Evolutionary conservation across 306 rosid genomes (phyloP).

Genomic region (Lablab purpureus): DNA sequence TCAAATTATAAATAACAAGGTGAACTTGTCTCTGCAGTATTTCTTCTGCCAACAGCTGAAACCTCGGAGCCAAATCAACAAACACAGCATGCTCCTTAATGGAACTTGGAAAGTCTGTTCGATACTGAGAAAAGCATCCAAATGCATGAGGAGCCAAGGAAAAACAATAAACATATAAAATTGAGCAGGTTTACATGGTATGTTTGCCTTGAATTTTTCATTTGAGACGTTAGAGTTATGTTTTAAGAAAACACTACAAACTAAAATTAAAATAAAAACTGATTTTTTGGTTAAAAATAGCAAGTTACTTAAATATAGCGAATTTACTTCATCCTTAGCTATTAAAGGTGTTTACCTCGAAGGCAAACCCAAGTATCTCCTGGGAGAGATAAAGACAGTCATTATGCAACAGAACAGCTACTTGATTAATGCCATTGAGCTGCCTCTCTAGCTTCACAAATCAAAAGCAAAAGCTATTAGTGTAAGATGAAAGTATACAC

Average conservation of each 20-base stretch:
- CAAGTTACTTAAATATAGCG: constrained; percentile 8
- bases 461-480: constrained; percentile 51
- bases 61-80: constrained; percentile 93
- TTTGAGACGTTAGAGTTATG: constrained; percentile 8
- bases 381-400: constrained; percentile 92
- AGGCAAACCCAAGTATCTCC: constrained; percentile 92
- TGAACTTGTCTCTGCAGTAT: constrained; percentile 87
- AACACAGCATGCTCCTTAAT: constrained; percentile 90
- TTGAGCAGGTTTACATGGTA: constrained; percentile 23
- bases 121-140: constrained; percentile 67
- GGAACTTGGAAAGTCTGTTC: constrained; percentile 79
- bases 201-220: constrained; percentile 30
- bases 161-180: constrained; percentile 20
- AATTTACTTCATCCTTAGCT: constrained; percentile 20
- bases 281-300: constrained; percentile 1
- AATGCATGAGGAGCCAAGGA: constrained; percentile 45
- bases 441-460: constrained; percentile 97
- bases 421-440: constrained; percentile 90
- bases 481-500: constrained; percentile 29
- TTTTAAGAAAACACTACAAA: constrained; percentile 26
- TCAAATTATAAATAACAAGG: constrained; percentile 76
- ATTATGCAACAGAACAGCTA: constrained; percentile 85
- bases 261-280: constrained; percentile 6
- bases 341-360: constrained; percentile 70
- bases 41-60: constrained; percentile 85